Percentiles rank a stretch among this genome's conserved stretches.
phyloP scores from a whole-genome alignment of 495 filamentous ascomycete genomes.

The Tetracladium marchalianum region DNA sequence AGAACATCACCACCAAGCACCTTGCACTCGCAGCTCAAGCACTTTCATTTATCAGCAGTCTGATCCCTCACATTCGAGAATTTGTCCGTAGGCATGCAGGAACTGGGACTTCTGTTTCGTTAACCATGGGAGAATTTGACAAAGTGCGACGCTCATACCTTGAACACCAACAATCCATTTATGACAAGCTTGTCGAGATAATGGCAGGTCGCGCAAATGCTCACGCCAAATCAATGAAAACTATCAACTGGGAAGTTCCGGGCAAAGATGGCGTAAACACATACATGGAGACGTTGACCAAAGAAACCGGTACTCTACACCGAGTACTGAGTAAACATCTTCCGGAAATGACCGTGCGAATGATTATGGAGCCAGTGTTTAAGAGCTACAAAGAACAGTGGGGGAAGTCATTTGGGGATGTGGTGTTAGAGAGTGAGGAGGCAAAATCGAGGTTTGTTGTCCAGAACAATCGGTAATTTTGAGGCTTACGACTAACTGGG shows the following conservation, averaged over 20 bases:
- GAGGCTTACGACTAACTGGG: constrained; percentile 12
- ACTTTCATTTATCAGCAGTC: constrained; percentile 72
- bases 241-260: constrained; percentile 58
- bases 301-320: constrained; percentile 82
- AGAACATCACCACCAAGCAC: constrained; percentile 94
- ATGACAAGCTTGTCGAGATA: constrained; percentile 93
- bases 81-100: constrained; percentile 69
- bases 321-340: constrained; percentile 81
- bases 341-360: constrained; percentile 61
- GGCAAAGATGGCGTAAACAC: constrained; percentile 36
- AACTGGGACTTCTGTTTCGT: constrained; percentile 32
- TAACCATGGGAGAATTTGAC: constrained; percentile 79
- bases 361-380: constrained; percentile 91
- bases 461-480: neutral
- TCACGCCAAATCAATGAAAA: constrained; percentile 67
- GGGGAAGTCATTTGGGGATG: constrained; percentile 61
- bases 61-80: constrained; percentile 87
- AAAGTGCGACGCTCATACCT: constrained; percentile 81
- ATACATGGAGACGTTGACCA: constrained; percentile 87
- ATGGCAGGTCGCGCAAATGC: constrained; percentile 71
- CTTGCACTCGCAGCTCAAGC: constrained; percentile 88
- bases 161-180: constrained; percentile 88
- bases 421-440: constrained; percentile 51
- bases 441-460: constrained; percentile 61
- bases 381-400: constrained; percentile 77